These are phyloP conservation scores for Monosporozyma servazzii DNA, from an alignment of 805 yeast genomes.

Conservation along the genomic window DNA sequence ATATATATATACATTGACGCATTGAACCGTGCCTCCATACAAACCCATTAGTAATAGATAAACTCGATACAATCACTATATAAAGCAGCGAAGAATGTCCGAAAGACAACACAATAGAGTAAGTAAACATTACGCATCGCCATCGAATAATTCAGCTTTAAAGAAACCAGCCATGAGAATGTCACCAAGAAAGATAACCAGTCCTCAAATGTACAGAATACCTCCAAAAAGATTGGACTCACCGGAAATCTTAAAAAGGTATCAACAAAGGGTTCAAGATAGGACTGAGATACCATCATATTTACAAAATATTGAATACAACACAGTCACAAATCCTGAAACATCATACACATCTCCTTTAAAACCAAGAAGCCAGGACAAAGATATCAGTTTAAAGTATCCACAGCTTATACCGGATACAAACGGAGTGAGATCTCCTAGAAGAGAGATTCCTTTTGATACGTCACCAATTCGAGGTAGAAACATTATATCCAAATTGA, in stretches of 20 bases:
- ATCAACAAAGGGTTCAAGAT: neutral
- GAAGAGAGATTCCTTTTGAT: neutral
- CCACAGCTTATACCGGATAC: neutral
- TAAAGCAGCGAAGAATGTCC: neutral
- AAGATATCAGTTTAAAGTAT: neutral
- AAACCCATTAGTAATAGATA: neutral
- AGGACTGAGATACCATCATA: neutral
- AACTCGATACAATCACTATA: neutral
- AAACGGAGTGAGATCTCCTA: neutral
- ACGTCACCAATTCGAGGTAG: constrained; percentile 1
- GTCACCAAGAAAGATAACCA: constrained; percentile 8
- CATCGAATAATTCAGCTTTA: constrained; percentile 13
- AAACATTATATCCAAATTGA: constrained; percentile 2
- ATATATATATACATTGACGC: neutral
- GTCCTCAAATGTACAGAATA: neutral
- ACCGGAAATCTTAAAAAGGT: constrained; percentile 1
- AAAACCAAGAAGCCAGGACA: constrained; percentile 3
- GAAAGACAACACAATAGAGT: neutral
- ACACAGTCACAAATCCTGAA: constrained; percentile 15
- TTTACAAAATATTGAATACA: constrained; percentile 6
- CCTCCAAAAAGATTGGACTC: constrained; percentile 5
- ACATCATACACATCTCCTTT: constrained; percentile 12
- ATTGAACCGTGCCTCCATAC: neutral
- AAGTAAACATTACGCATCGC: constrained; percentile 10
- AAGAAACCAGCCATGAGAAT: constrained; percentile 19